Conservation (phyloP, 352 stramenopile species). For the Phytophthora pseudosyringae region DNA sequence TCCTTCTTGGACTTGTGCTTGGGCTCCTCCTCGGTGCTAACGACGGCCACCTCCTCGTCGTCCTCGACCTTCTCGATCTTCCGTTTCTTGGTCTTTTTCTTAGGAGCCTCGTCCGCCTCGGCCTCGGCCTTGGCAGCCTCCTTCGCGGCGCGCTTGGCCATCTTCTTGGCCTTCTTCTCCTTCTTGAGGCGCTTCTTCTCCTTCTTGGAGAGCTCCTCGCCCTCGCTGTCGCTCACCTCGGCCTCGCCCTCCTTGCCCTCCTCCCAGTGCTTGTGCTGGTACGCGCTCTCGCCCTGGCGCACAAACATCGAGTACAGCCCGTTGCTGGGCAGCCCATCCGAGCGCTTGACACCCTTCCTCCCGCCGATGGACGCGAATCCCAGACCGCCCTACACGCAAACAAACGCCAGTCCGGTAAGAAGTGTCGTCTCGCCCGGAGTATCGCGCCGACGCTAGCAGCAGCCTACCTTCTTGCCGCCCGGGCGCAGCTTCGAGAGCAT, state of each 20-base stretch:
- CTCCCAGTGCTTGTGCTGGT: constrained; percentile 87
- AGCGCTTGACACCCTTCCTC: constrained; percentile 64
- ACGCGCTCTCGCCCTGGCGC: constrained; percentile 72
- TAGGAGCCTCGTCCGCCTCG: constrained; percentile 30
- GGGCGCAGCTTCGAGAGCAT: constrained; percentile 86
- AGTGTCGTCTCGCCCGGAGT: background rate
- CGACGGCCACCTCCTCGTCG: constrained; percentile 33
- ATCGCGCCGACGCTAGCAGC: background rate
- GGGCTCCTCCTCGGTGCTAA: constrained; percentile 24
- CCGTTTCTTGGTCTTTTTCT: constrained; percentile 51
- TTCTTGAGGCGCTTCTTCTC: constrained; percentile 55
- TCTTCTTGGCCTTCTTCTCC: constrained; percentile 50
- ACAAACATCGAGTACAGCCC: constrained; percentile 89
- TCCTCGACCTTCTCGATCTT: constrained; percentile 44
- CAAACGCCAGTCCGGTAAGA: background rate
- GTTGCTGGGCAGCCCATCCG: constrained; percentile 81
- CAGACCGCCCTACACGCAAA: constrained; percentile 59
- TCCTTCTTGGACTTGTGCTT: constrained; percentile 40
- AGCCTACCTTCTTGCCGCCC: constrained; percentile 76
- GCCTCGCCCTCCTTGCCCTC: constrained; percentile 41
- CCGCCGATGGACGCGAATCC: constrained; percentile 63
- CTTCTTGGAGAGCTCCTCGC: constrained; percentile 39
- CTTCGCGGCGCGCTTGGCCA: constrained; percentile 29
- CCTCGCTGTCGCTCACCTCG: constrained; percentile 17
- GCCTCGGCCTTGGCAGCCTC: constrained; percentile 32